Base-by-base conservation (phyloP, 306 rosid genomes). In the Biancaea sappan region DNA sequence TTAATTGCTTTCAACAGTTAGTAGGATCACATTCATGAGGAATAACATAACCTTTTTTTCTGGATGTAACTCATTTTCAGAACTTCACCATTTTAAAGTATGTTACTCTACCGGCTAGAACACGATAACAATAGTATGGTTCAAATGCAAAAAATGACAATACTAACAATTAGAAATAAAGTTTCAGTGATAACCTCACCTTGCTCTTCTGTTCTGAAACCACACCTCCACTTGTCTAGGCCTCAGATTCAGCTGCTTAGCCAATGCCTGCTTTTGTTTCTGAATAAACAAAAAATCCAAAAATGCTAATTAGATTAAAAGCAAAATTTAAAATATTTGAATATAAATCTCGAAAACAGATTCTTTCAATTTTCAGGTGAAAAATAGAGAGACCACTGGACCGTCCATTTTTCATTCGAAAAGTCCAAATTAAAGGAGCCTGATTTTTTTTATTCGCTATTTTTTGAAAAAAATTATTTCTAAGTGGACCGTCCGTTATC, bases 151-250 rank as follows among this genome's bases (percentile, higher is more conserved):
- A 9, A 26, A 73, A 67, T 51, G 54, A 24, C 90, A 24, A 46
- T 14, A 35, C n/a, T n/a, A n/a, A n/a, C n/a, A n/a, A n/a, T n/a
- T n/a, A n/a, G n/a, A n/a, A n/a, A n/a, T n/a, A n/a, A n/a, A n/a
- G n/a, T n/a, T n/a, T n/a, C n/a, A 3, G 34, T 10, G 24, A 25
- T 53, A 8, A 10, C 8, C 91, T 87, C 76, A 91, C 97, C 97
- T 86, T 86, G 97, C 96, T 83, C 97, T 87, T 58, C 96, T 75
- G 88, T 91, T 94, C 76, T 94, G 98, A 73, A 94, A 94, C 97
- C 98, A 94, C 82, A 94, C 98, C 84, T 91, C 98, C 85, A 94
- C 96, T 78, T 94, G 98, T 56, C 98, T 88, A 1, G 97, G 85
- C 74, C 79, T 85, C 82, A 94, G 88, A 84, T 81, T 90, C 96